phyloP scores from a whole-genome alignment of 257 asterid species.

The Solanum piurae region DNA sequence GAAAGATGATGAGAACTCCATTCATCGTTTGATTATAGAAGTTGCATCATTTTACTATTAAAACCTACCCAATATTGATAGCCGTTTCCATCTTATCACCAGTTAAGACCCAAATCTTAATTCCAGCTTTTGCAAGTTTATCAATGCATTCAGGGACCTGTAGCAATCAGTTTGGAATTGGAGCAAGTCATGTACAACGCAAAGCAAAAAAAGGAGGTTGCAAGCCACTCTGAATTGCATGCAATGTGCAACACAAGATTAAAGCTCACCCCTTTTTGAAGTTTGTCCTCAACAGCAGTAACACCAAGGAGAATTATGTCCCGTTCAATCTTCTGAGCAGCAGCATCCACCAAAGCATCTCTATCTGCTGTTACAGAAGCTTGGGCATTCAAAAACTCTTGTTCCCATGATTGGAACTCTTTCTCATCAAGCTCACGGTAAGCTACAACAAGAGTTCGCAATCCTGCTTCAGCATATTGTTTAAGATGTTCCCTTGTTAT shows the following conservation, averaged over 20 bases:
- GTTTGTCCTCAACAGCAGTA: constrained; percentile 95
- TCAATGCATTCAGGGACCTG: constrained; percentile 96
- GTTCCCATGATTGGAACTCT: constrained; percentile 65
- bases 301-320: constrained; percentile 83
- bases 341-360: constrained; percentile 63
- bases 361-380: constrained; percentile 62
- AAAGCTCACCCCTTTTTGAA: constrained; percentile 78
- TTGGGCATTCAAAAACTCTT: constrained; percentile 58
- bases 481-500: constrained; percentile 60
- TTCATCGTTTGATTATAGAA: not conserved
- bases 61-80: constrained; percentile 78
- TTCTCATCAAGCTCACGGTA: constrained; percentile 70
- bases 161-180: constrained; percentile 1
- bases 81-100: constrained; percentile 99
- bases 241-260: constrained; percentile 6
- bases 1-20: constrained; percentile 3
- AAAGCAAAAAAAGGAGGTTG: not conserved
- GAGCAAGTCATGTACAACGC: not conserved
- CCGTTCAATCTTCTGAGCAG: constrained; percentile 74
- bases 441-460: constrained; percentile 79
- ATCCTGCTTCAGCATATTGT: constrained; percentile 80
- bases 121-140: constrained; percentile 77
- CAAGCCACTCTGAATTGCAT: not conserved
- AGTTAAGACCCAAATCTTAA: constrained; percentile 93
- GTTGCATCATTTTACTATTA: not conserved